Percentiles rank a stretch among this genome's conserved stretches.
Conservation (phyloP, 306 rosid genomes). For the Lithocarpus polystachyus region DNA sequence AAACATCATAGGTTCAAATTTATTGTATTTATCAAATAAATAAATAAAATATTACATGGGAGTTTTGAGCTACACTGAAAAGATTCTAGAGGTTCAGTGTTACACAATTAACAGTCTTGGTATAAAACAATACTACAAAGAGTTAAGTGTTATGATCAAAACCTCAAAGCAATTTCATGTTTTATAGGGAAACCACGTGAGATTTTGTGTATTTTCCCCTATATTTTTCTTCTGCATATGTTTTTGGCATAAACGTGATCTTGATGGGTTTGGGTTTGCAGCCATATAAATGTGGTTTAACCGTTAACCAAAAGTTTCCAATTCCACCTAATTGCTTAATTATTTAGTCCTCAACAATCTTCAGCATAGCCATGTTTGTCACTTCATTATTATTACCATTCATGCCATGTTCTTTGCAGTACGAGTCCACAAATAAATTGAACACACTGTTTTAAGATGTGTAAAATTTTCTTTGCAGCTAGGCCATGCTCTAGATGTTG, state of each 20-base stretch:
- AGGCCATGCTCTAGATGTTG: constrained; percentile 52
- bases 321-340: background rate
- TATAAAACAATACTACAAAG: too few species aligned
- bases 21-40: too few species aligned
- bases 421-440: background rate
- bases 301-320: background rate
- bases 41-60: too few species aligned
- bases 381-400: background rate
- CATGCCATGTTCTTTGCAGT: background rate
- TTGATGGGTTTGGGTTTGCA: background rate
- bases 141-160: too few species aligned
- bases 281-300: background rate
- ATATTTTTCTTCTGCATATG: background rate
- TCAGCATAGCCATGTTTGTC: background rate
- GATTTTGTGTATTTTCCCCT: too few species aligned
- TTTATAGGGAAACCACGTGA: too few species aligned
- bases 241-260: background rate
- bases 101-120: too few species aligned
- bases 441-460: constrained; percentile 15
- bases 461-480: constrained; percentile 38
- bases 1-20: too few species aligned
- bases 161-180: too few species aligned
- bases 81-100: too few species aligned
- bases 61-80: too few species aligned
- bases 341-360: background rate